These are phyloP conservation scores for Oenanthe javanica DNA, from an alignment of 140 eudicot genomes.

Conservation along the genomic window DNA sequence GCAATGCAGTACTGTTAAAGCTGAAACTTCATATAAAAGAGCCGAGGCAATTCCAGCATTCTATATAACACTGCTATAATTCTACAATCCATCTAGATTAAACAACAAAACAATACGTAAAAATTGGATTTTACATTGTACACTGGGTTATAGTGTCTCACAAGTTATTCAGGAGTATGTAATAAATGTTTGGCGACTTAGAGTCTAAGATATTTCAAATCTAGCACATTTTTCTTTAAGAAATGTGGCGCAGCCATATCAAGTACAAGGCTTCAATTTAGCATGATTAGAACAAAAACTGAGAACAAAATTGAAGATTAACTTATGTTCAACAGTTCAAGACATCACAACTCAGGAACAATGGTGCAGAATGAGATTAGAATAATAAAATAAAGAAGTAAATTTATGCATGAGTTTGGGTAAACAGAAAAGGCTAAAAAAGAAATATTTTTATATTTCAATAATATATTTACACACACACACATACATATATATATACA, in stretches of 20 bases:
- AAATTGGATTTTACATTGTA: background rate
- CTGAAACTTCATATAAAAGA: background rate
- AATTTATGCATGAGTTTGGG: background rate
- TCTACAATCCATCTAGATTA: background rate
- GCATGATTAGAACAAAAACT: background rate
- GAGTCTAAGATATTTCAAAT: background rate
- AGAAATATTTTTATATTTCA: too few relatives aligned
- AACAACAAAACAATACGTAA: background rate
- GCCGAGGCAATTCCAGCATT: background rate
- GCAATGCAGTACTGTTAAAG: background rate
- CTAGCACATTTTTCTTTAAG: background rate
- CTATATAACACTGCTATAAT: background rate
- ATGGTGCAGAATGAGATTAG: background rate
- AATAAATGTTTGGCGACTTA: background rate
- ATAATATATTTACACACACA: too few relatives aligned
- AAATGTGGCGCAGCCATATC: background rate
- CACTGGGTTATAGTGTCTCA: background rate
- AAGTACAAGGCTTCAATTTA: background rate
- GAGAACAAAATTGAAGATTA: background rate
- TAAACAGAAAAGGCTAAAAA: too few relatives aligned
- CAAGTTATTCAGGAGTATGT: background rate
- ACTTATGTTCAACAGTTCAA: too few relatives aligned
- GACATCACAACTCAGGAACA: background rate
- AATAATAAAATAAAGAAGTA: background rate
- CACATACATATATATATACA: too few relatives aligned